Evolutionary conservation across 495 filamentous ascomycete species (phyloP).

Genomic region (Talaromyces thailandensis): DNA sequence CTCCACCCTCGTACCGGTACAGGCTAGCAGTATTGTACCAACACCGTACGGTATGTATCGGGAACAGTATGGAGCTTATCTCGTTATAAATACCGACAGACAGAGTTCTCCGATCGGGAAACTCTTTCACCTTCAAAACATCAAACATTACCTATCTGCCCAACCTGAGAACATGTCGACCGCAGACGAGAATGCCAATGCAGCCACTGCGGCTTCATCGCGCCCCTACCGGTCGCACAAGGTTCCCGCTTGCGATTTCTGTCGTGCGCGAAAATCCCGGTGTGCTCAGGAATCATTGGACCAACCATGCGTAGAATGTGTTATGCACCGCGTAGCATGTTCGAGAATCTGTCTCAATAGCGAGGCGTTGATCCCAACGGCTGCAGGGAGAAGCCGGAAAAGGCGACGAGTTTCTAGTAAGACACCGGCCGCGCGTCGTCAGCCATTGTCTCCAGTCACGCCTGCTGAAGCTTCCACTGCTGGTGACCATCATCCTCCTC

Average conservation of each 20-base stretch:
- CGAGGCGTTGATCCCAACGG: constrained; percentile 4
- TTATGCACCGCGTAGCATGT: constrained; percentile 12
- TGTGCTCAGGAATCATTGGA: constrained; percentile 15
- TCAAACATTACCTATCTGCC: not conserved
- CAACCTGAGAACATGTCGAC: not conserved
- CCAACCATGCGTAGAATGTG: constrained; percentile 18
- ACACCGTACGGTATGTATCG: too few species aligned
- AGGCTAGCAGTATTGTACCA: too few species aligned
- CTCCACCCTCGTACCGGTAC: too few species aligned
- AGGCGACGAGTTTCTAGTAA: constrained; percentile 1
- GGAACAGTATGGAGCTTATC: not conserved
- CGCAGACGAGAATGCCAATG: not conserved
- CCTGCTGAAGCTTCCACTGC: constrained; percentile 11
- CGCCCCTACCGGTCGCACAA: constrained; percentile 25
- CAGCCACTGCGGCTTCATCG: constrained; percentile 3
- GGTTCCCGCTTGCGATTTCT: constrained; percentile 20
- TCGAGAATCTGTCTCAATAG: constrained; percentile 3
- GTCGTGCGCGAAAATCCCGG: constrained; percentile 20
- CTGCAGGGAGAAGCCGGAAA: not conserved
- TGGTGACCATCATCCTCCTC: constrained; percentile 6
- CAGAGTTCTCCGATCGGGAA: not conserved
- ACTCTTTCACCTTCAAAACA: not conserved
- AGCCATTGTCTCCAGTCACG: constrained; percentile 3
- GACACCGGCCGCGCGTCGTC: constrained; percentile 1
- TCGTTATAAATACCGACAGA: not conserved